Conservation (phyloP, 192 early-diverging fungal genomes). For the Coemansia sp. region DNA sequence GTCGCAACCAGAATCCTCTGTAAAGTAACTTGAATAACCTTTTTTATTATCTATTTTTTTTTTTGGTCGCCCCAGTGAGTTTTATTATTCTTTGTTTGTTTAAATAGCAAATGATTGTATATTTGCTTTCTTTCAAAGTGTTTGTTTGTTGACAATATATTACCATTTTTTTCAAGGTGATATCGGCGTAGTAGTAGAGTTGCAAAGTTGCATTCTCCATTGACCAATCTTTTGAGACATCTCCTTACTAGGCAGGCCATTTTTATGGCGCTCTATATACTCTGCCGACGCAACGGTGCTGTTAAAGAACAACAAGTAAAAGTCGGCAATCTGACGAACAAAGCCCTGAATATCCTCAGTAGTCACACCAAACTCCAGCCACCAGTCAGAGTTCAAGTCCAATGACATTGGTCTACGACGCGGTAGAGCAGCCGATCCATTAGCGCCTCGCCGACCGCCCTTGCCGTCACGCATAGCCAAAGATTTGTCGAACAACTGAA, state of each 20-base stretch:
- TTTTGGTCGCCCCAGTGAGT: background rate
- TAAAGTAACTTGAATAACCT: slow-evolving; percentile 7
- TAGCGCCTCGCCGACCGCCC: slow-evolving; percentile 2
- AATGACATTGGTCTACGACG: slow-evolving; percentile 16
- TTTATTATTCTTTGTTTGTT: background rate
- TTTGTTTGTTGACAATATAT: background rate
- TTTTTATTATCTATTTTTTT: background rate
- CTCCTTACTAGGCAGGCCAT: slow-evolving; percentile 39
- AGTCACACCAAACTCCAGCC: slow-evolving; percentile 37
- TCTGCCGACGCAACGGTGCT: slow-evolving; percentile 32
- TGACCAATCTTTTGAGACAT: slow-evolving; percentile 45
- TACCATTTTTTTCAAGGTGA: background rate
- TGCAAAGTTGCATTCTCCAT: slow-evolving; percentile 44
- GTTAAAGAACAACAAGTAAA: slow-evolving; percentile 51
- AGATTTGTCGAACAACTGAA: slow-evolving; percentile 5
- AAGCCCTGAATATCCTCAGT: slow-evolving; percentile 46
- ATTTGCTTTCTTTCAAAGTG: background rate
- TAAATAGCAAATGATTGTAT: background rate
- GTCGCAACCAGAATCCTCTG: slow-evolving; percentile 12
- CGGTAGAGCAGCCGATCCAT: background rate
- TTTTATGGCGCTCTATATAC: slow-evolving; percentile 39
- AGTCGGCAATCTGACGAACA: slow-evolving; percentile 55
- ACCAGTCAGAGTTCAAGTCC: slow-evolving; percentile 39
- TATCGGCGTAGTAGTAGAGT: slow-evolving; percentile 14
- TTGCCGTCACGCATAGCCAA: background rate